A percentile compares a stretch with the other conserved stretches of the same genome.
Evolutionary conservation across 2,329 filamentous ascomycete genomes (phyloP).

Genomic region (Neophaeococcomyces mojaviensis): DNA sequence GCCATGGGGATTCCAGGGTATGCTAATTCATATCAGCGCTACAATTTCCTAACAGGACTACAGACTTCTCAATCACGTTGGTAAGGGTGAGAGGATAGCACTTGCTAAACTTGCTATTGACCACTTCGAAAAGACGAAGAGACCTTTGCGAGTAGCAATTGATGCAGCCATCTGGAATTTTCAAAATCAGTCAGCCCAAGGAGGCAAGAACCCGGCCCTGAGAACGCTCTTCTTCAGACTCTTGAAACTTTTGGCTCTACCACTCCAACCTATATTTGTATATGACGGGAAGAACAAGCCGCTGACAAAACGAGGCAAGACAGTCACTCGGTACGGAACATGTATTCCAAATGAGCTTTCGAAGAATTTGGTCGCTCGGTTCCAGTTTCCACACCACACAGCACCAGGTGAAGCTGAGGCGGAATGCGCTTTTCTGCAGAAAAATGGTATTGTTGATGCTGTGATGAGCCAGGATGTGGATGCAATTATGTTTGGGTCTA

Average conservation of each 20-base stretch:
- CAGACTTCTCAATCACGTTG: conserved; percentile 87
- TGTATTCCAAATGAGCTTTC: conserved; percentile 64
- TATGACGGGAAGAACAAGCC: conserved; percentile 85
- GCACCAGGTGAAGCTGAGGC: conserved; percentile 94
- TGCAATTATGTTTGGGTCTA: conserved; percentile 93
- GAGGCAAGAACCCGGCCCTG: conserved; percentile 81
- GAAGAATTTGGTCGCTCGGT: conserved; percentile 74
- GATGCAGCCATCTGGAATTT: conserved; percentile 98
- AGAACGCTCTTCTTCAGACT: conserved; percentile 90
- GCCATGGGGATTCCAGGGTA: conserved; percentile 41
- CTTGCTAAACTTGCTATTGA: conserved; percentile 75
- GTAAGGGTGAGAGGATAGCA: conserved; percentile 68
- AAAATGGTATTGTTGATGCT: conserved; percentile 76
- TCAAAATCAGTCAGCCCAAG: conserved; percentile 76
- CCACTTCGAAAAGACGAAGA: conserved; percentile 60
- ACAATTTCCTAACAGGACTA: conserved; percentile 13
- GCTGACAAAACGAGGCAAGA: conserved; percentile 79
- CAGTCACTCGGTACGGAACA: conserved; percentile 48
- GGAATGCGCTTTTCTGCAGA: conserved; percentile 82
- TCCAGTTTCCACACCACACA: conserved; percentile 75
- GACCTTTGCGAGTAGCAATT: conserved; percentile 78
- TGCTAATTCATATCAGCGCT: conserved; percentile 21
- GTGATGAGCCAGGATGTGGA: conserved; percentile 96
- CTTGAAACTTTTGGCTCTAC: conserved; percentile 63
- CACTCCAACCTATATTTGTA: conserved; percentile 82